phyloP scores from a whole-genome alignment of 306 rosid species.

The Begonia loranthoides region DNA sequence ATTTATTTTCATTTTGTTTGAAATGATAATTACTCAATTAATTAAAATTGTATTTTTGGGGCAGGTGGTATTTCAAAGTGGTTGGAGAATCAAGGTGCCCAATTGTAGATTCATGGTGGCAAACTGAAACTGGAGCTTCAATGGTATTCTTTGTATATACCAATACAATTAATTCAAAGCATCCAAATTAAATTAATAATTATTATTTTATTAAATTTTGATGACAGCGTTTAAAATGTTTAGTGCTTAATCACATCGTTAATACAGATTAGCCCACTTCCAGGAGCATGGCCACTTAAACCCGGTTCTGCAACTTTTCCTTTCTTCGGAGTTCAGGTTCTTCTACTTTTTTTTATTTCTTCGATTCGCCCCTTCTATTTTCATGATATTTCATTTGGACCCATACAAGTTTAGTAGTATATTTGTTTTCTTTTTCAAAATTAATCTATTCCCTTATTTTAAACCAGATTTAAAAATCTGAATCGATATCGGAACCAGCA shows the following conservation, averaged over 20 bases:
- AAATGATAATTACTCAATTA: background rate
- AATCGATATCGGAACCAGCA: too few species aligned
- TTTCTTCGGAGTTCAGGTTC: conserved; percentile 91
- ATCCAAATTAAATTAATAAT: too few species aligned
- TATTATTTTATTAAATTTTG: too few species aligned
- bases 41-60: background rate
- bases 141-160: conserved; percentile 40
- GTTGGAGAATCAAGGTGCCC: conserved; percentile 95
- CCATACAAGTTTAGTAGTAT: conserved; percentile 4
- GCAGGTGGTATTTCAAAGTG: conserved; percentile 80
- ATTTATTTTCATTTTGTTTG: background rate
- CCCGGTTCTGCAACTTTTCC: conserved; percentile 96
- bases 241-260: conserved; percentile 4
- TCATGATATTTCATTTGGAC: background rate
- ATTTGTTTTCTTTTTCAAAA: background rate
- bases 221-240: too few species aligned
- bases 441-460: too few species aligned
- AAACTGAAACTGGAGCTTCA: conserved; percentile 96
- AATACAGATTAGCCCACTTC: conserved; percentile 73
- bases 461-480: too few species aligned
- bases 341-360: background rate
- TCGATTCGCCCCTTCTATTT: background rate
- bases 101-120: conserved; percentile 98
- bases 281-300: conserved; percentile 91
- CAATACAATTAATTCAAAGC: too few species aligned